Percentiles rank a stretch among this genome's conserved stretches.
These are phyloP conservation scores for Craterostigma plantagineum DNA, from an alignment of 257 asterid species.

Conservation along the genomic window DNA sequence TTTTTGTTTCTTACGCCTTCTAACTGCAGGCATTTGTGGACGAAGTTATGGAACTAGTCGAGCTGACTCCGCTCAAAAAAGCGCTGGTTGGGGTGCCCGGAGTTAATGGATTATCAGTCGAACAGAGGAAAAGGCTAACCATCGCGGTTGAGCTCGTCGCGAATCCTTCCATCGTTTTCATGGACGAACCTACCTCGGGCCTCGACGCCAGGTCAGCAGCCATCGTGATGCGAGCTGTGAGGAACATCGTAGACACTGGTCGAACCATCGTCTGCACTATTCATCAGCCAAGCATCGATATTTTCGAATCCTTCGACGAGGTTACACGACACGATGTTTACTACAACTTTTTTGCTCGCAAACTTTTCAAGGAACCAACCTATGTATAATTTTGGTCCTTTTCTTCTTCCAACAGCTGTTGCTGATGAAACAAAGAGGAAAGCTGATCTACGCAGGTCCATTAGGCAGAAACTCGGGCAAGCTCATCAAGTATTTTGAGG, in stretches of 20 bases:
- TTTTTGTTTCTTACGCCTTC: neutral
- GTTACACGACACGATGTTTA: too few relatives aligned
- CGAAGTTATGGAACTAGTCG: conserved; percentile 75
- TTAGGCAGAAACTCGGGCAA: conserved; percentile 53
- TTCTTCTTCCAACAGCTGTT: conserved; percentile 37
- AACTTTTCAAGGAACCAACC: too few relatives aligned
- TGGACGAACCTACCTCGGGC: conserved; percentile 93
- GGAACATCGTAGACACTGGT: conserved; percentile 81
- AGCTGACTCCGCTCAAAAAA: conserved; percentile 35
- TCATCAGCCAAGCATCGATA: conserved; percentile 85
- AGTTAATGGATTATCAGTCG: conserved; percentile 63
- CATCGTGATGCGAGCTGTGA: conserved; percentile 83
- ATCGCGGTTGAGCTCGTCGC: conserved; percentile 82
- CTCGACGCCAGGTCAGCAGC: conserved; percentile 91
- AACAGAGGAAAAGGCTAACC: conserved; percentile 75
- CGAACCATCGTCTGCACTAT: conserved; percentile 85
- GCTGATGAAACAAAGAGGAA: conserved; percentile 75
- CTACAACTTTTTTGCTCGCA: conserved; percentile 3
- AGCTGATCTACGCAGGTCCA: conserved; percentile 83
- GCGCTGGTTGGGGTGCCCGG: conserved; percentile 82
- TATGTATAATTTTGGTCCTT: conserved; percentile 3
- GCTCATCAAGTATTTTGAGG: conserved; percentile 75
- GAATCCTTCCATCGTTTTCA: conserved; percentile 78
- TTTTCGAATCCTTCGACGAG: conserved; percentile 82
- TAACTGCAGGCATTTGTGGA: conserved; percentile 63